Conservation (phyloP, 2,329 filamentous ascomycete species). For the Clonostachys solani region DNA sequence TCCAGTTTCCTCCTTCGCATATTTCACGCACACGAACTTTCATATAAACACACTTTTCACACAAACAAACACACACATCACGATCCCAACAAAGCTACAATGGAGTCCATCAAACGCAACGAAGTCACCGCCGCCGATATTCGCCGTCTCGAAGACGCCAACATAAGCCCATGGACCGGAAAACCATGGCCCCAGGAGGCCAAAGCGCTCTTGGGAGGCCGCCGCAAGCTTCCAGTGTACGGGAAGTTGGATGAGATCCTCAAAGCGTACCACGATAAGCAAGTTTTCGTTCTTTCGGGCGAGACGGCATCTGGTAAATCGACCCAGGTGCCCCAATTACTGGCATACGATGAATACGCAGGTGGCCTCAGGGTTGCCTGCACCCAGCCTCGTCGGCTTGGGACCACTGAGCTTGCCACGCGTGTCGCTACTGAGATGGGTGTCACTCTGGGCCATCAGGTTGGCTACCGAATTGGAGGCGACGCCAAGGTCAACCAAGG, state of each 20-base stretch:
- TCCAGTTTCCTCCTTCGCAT: not conserved
- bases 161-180: conserved; percentile 4
- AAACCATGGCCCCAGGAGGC: conserved; percentile 3
- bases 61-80: not conserved
- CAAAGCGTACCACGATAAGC: not conserved
- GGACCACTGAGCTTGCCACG: conserved; percentile 83
- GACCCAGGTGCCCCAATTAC: conserved; percentile 8
- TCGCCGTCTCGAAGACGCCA: conserved; percentile 5
- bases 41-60: not conserved
- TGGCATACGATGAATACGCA: conserved; percentile 7
- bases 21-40: not conserved
- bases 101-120: conserved; percentile 3
- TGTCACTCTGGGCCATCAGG: conserved; percentile 79
- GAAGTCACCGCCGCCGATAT: conserved; percentile 5
- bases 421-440: conserved; percentile 88
- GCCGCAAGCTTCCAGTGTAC: conserved; percentile 11
- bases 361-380: conserved; percentile 74
- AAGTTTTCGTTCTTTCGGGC: not conserved
- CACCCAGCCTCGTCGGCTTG: conserved; percentile 83
- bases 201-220: conserved; percentile 2
- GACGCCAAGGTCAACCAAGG: not conserved
- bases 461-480: no score
- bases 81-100: not conserved
- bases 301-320: conserved; percentile 5
- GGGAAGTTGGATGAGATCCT: not conserved